Base-by-base conservation (phyloP, 805 yeast genomes). In the Isabelozyma rhagii region DNA sequence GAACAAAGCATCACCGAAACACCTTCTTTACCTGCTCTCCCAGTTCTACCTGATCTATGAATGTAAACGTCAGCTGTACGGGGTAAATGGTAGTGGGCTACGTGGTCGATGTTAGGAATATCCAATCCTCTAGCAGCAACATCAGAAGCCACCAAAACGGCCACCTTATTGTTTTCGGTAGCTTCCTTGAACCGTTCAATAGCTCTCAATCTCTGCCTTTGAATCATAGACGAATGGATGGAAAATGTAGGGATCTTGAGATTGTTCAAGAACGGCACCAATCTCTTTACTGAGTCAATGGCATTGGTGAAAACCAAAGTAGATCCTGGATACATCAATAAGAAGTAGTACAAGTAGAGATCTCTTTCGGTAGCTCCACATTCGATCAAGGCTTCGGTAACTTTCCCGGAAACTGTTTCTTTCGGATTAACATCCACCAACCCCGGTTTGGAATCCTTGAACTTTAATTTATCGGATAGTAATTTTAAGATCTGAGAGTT, bases 91-190 rank as follows among this genome's bases (percentile, higher is more conserved):
- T 93, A 94, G 67, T 94, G 99, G 17, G 93, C 88, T 45, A 94
- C 98, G 67, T 94, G 98, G 58, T 91, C 85, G 46, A 94, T 92
- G 44, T 80, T 81, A 2, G 96, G 87, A 48, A 94, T 90, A 75
- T 94, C 99, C 51, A 94, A 78, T 51, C 99, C 99, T 75, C 99
- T 82, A 4, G 99, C 99, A 2, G 99, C 99, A 43, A 94, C 98
- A 69, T 94, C 99, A 4, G 98, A 90, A 0, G 97, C 97, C 47
- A 94, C 80, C 48, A 94, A 74, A 3, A 92, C 92, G 0, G 88
- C 75, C 3, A 83, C 72, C 45, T 80, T 78, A 44, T 75, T 69
- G 6, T 71, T 67, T 27, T 58, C 57, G 43, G 80, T 75, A 15
- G 83, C 77, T 44, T 73, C 78, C 55, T 78, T 81, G 74, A 91